phyloP scores from a whole-genome alignment of 2,329 filamentous ascomycete species.

The Xylariales sp. region DNA sequence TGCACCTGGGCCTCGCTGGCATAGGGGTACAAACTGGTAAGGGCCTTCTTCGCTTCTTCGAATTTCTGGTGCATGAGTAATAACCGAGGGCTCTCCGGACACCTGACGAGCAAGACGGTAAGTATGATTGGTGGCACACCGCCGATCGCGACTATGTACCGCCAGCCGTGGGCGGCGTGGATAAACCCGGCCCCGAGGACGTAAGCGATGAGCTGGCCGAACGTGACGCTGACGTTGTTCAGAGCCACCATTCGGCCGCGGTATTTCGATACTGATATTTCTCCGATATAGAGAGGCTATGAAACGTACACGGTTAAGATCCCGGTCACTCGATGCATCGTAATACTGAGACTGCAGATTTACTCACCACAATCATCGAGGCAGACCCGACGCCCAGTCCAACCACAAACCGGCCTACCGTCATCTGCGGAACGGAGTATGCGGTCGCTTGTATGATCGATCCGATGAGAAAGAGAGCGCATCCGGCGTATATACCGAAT shows the following conservation, averaged over 20 bases:
- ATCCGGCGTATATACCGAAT: slow-evolving; percentile 55
- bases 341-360: background rate
- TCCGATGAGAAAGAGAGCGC: slow-evolving; percentile 54
- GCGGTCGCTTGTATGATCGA: slow-evolving; percentile 52
- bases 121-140: slow-evolving; percentile 60
- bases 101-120: slow-evolving; percentile 56
- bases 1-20: slow-evolving; percentile 57
- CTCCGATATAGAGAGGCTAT: slow-evolving; percentile 57
- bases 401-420: slow-evolving; percentile 59
- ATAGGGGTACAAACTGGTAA: slow-evolving; percentile 56
- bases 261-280: slow-evolving; percentile 61
- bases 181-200: slow-evolving; percentile 56
- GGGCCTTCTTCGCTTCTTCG: slow-evolving; percentile 54
- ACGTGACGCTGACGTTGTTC: slow-evolving; percentile 60
- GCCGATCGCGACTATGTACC: slow-evolving; percentile 62
- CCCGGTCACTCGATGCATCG: background rate
- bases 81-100: slow-evolving; percentile 61
- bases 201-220: slow-evolving; percentile 56
- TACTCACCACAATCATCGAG: slow-evolving; percentile 56
- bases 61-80: slow-evolving; percentile 56
- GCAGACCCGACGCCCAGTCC: slow-evolving; percentile 61
- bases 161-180: slow-evolving; percentile 58
- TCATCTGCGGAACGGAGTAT: slow-evolving; percentile 57
- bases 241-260: slow-evolving; percentile 62
- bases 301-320: background rate